Evolutionary conservation across 2,329 filamentous ascomycete species (phyloP), one percentile per base, ranked within the genome.

Genomic region (Penicillium aurantiogriseum): DNA sequence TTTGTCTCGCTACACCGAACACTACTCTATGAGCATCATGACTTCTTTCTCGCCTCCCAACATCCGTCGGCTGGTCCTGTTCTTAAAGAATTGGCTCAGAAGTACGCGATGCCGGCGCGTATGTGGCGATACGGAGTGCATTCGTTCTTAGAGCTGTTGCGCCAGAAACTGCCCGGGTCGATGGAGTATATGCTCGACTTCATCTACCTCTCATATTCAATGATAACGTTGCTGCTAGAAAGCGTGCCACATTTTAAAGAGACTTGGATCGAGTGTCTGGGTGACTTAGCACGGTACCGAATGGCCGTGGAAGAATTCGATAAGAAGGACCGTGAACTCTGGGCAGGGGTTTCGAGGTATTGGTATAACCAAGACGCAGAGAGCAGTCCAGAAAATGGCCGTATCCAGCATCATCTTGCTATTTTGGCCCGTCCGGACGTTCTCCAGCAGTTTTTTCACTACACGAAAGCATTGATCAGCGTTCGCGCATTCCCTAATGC

Each of bases 51-150:
- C 1, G 92, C 92, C 0, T 90, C 86, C 0, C 92, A 97, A 64
- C 92, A 97, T 68, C 92, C 91, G 0, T 88, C 87, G 0, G 90
- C 91, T 0, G 89, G 83, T 25, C 80, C 81, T 0, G 85, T 87
- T 0, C 71, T 97, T 0, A 81, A 84, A 3, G 79, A 85, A 0
- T 74, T 97, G 0, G 88, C 92, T 0, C 82, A 83, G 0, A 94
- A 94, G 60, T 96, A 96, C 65, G 86, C 87, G 0, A 97, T 97
- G 91, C 92, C 93, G 0, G 91, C 90, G 0, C 80, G 93, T 0
- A 94, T 97, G 90, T 97, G 94, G 94, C 83, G 91, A 0, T 90
- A 96, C 65, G 93, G 90, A 0, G 97, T 97, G 4, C 91, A 95
- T 69, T 87, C 86, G 0, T 94, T 94, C 56, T 79, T 96, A 0